A percentile compares a stretch with the other conserved stretches of the same genome.
phyloP scores from a whole-genome alignment of 2,329 filamentous ascomycete species.

The Madurella fahalii region DNA sequence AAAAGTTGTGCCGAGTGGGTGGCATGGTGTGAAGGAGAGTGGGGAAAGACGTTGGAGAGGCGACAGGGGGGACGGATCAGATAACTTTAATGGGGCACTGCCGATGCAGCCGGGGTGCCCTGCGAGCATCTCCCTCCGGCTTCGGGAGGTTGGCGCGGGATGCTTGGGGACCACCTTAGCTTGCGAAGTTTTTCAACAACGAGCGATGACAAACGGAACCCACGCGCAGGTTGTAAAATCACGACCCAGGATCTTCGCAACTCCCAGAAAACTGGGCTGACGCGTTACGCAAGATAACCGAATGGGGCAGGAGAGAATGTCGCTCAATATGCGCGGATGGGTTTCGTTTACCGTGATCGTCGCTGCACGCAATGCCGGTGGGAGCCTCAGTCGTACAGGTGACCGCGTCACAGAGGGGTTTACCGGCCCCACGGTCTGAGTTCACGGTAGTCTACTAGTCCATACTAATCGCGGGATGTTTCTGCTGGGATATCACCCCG shows the following conservation, averaged over 20 bases:
- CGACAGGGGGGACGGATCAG: conserved; percentile 14
- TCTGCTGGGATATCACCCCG: not conserved
- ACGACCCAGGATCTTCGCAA: not conserved
- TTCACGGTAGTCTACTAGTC: not conserved
- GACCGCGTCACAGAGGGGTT: not conserved
- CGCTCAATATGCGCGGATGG: not conserved
- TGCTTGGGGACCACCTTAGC: not conserved
- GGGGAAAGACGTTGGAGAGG: not conserved
- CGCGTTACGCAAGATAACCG: not conserved
- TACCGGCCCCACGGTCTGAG: not conserved
- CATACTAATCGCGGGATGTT: not conserved
- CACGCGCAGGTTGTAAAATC: not conserved
- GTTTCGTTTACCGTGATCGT: not conserved
- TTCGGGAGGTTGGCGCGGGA: not conserved
- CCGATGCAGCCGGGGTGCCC: not conserved
- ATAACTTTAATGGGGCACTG: conserved; percentile 11
- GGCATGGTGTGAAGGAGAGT: not conserved
- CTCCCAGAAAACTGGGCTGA: too few species aligned
- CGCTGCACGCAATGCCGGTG: not conserved
- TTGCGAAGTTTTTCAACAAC: not conserved
- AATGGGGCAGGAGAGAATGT: not conserved
- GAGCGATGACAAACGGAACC: not conserved
- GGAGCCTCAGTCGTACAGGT: not conserved
- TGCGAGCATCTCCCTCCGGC: not conserved
- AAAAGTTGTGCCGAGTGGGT: not conserved